Evolutionary conservation across 2,329 filamentous ascomycete genomes (phyloP).

Genomic region (Alternaria burnsii): DNA sequence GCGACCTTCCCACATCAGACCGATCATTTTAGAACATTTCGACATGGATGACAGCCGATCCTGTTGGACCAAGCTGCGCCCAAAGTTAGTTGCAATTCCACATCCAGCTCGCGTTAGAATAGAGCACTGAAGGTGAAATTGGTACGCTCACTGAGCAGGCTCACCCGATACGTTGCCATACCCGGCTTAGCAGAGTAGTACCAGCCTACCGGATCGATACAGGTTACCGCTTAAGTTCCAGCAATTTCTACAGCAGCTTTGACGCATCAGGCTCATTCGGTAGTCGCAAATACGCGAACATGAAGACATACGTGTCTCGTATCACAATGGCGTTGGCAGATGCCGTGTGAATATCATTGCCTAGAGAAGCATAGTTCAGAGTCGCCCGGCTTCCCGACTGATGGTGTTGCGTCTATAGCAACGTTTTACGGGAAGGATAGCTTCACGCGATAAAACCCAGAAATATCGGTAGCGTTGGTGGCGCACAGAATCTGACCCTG

Average conservation of each 20-base stretch:
- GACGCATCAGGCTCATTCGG: background rate
- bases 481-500: background rate
- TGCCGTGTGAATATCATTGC: background rate
- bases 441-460: background rate
- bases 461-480: background rate
- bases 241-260: background rate
- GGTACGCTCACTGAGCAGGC: background rate
- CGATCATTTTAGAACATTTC: background rate
- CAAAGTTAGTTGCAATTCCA: background rate
- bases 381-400: background rate
- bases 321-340: background rate
- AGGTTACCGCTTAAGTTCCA: background rate
- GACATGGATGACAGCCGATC: background rate
- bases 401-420: background rate
- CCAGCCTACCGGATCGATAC: background rate
- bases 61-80: background rate
- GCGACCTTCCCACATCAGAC: background rate
- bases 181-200: background rate
- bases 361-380: background rate
- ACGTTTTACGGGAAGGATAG: background rate
- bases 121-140: background rate
- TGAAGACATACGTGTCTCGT: background rate
- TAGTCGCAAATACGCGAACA: constrained; percentile 1
- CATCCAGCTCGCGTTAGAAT: background rate
- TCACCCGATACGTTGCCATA: background rate